Conservation (phyloP, 495 filamentous ascomycete species). For the Trichocladium uniseriatum region DNA sequence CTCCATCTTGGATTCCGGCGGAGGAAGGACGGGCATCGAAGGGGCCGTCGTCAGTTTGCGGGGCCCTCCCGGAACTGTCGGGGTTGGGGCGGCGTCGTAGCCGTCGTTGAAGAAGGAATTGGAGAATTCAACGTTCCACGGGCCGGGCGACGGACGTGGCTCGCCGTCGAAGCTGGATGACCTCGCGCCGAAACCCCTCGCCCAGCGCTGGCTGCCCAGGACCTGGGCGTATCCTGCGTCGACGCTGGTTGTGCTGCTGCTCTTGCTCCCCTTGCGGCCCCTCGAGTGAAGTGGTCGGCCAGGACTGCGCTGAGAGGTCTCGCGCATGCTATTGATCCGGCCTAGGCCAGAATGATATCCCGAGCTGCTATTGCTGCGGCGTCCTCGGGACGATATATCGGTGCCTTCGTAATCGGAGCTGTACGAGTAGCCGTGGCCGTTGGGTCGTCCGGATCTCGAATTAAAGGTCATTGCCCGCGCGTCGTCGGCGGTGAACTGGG, state of each 20-base stretch:
- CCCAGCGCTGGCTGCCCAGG: constrained; percentile 47
- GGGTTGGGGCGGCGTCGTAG: constrained; percentile 80
- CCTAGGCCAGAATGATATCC: constrained; percentile 53
- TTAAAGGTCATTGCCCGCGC: constrained; percentile 27
- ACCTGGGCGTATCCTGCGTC: constrained; percentile 54
- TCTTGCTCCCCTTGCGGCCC: constrained; percentile 62
- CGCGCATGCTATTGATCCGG: constrained; percentile 54
- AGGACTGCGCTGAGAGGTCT: constrained; percentile 34
- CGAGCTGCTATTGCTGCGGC: constrained; percentile 76
- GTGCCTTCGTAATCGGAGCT: constrained; percentile 59
- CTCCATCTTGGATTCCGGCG: constrained; percentile 28
- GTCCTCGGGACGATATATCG: constrained; percentile 58
- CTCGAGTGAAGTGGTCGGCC: constrained; percentile 37
- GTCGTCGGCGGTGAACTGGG: constrained; percentile 23
- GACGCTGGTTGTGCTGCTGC: constrained; percentile 56
- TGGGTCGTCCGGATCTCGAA: constrained; percentile 34
- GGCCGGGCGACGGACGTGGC: constrained; percentile 17
- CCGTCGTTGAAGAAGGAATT: constrained; percentile 39
- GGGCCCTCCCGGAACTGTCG: constrained; percentile 76
- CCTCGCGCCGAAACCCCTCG: constrained; percentile 47
- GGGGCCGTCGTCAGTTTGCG: constrained; percentile 40
- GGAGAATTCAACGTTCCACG: constrained; percentile 38
- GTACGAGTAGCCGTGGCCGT: constrained; percentile 64
- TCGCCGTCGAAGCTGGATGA: constrained; percentile 73
- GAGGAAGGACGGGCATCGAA: constrained; percentile 37